Conservation (phyloP, 768 basidiomycete species). For the Butyriboletus loyo region DNA sequence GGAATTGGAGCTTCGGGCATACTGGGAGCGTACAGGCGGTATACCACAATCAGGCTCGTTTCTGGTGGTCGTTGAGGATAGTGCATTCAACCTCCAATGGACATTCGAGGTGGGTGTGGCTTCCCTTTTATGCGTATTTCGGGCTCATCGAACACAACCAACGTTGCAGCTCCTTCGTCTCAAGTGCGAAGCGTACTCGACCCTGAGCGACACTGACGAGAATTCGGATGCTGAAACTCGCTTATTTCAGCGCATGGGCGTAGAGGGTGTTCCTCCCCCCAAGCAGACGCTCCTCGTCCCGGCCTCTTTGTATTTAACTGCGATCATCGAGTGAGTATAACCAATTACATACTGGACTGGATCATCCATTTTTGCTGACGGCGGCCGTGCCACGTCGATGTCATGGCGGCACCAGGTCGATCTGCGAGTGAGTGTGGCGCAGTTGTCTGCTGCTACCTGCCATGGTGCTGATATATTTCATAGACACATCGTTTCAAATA, state of each 20-base stretch:
- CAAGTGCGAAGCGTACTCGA: conserved; percentile 88
- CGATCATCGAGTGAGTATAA: conserved; percentile 81
- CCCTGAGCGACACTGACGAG: conserved; percentile 77
- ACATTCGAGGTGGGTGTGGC: conserved; percentile 59
- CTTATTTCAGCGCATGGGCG: conserved; percentile 59
- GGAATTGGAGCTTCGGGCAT: conserved; percentile 86
- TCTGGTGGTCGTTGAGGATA: conserved; percentile 42
- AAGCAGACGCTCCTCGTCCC: conserved; percentile 64
- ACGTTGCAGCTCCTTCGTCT: conserved; percentile 66
- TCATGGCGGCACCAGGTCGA: conserved; percentile 48
- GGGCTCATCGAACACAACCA: conserved; percentile 8
- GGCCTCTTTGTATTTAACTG: conserved; percentile 86
- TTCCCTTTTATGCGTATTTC: background rate
- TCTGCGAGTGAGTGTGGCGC: conserved; percentile 73
- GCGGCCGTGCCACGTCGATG: conserved; percentile 12
- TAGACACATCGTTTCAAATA: conserved; percentile 82
- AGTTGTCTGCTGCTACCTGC: background rate
- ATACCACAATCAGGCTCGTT: conserved; percentile 29
- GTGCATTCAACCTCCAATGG: conserved; percentile 68
- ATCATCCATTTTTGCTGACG: conserved; percentile 26
- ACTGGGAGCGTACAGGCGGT: conserved; percentile 71
- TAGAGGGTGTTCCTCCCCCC: conserved; percentile 49
- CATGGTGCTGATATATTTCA: conserved; percentile 4
- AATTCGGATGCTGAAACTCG: conserved; percentile 62
- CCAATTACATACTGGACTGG: conserved; percentile 15